Conservation (phyloP, 768 basidiomycete genomes). For the Xanthoconium purpureum region DNA sequence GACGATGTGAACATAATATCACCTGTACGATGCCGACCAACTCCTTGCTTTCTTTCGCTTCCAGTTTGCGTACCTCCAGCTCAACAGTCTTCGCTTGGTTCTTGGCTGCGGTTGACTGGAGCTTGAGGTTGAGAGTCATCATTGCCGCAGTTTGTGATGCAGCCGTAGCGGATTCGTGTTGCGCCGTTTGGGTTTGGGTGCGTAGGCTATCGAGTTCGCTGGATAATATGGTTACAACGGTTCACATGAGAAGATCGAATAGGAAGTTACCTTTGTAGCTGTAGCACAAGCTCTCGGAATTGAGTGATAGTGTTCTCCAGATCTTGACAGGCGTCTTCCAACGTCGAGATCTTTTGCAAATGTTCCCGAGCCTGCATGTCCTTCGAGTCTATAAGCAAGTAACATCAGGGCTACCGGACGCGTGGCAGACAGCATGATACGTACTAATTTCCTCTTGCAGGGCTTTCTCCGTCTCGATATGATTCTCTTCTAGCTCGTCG, state of each 20-base stretch:
- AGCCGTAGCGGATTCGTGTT: slow-evolving; percentile 77
- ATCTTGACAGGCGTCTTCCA: slow-evolving; percentile 82
- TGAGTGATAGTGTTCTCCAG: slow-evolving; percentile 85
- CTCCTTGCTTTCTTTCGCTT: slow-evolving; percentile 79
- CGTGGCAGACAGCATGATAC: slow-evolving; percentile 15
- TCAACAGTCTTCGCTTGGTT: slow-evolving; percentile 89
- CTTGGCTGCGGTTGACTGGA: slow-evolving; percentile 89
- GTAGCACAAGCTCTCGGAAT: slow-evolving; percentile 88
- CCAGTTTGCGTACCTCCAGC: slow-evolving; percentile 80
- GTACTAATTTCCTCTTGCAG: slow-evolving; percentile 86
- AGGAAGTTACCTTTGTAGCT: slow-evolving; percentile 66
- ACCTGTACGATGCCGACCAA: slow-evolving; percentile 83
- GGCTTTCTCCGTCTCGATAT: slow-evolving; percentile 88
- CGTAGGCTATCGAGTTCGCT: slow-evolving; percentile 87
- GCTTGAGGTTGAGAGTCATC: slow-evolving; percentile 91
- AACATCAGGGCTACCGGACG: background rate
- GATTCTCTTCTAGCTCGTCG: slow-evolving; percentile 96
- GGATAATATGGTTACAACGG: slow-evolving; percentile 2
- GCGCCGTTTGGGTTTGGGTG: slow-evolving; percentile 79
- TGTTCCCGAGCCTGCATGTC: slow-evolving; percentile 72
- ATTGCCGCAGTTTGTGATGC: slow-evolving; percentile 88
- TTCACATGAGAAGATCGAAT: slow-evolving; percentile 1
- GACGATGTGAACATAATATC: background rate
- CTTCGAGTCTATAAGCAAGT: slow-evolving; percentile 53
- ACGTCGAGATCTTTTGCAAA: slow-evolving; percentile 53